Evolutionary conservation across 2,329 filamentous ascomycete genomes (phyloP), one percentile per base, ranked within the genome.

Genomic region (Septoria linicola): DNA sequence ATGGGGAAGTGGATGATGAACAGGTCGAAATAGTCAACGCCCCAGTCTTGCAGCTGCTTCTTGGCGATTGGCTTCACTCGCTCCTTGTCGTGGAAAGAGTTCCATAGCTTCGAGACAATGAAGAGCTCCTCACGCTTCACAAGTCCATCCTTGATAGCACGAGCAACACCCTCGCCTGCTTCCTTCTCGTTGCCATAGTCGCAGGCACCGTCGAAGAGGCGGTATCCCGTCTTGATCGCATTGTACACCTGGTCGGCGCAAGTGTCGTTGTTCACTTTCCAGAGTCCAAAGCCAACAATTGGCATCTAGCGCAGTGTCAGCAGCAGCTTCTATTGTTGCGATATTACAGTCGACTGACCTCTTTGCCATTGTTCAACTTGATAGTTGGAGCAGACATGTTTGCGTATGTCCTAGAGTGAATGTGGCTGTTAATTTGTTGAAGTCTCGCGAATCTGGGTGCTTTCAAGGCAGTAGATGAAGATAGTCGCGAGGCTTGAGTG

Each of bases 41-140:
- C 84, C 83, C 88, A 92, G 77, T 92, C 87, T 60, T 82, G 80
- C 56, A 91, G 83, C 74, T 91, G 87, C 67, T 84, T 85, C 71
- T 82, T 82, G 72, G 77, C 80, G 67, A 93, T 89, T 52, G 84
- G 83, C 72, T 85, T 82, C 57, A 92, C 88, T 63, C 80, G 80
- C 62, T 92, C 84, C 63, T 78, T 79, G 65, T 92, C 86, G 77
- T 95, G 89, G 81, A 90, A 95, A 60, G 84, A 85, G 76, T 92
- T 90, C 55, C 55, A 45, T 89, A 95, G 85, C 79, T 95, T 96
- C 72, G 86, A 89, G 59, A 91, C 87, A 68, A 96, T 84, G 81
- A 95, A 95, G 68, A 95, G 86, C 19, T 96, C 89, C 72, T 88
- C 83, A 54, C 88, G 85, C 77, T 85, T 89, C 62, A 91, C 87